Conservation (phyloP, 2,329 filamentous ascomycete species). For the Fonsecaea multimorphosa region DNA sequence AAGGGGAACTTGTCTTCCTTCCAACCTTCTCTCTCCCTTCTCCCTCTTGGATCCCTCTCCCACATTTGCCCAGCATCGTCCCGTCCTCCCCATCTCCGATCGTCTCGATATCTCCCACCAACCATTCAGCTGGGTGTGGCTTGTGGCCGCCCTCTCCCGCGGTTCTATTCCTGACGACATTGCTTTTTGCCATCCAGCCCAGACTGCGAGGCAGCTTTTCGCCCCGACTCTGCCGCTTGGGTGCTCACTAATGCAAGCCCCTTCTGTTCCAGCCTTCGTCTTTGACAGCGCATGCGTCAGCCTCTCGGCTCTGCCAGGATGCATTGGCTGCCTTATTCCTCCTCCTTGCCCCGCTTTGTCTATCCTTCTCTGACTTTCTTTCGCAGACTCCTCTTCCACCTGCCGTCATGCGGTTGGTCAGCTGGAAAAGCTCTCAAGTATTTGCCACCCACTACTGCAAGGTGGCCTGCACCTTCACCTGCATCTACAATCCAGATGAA, state of each 20-base stretch:
- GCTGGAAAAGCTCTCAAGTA: conserved; percentile 1
- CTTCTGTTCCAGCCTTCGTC: conserved; percentile 32
- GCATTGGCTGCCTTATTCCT: conserved; percentile 35
- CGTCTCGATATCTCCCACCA: conserved; percentile 1
- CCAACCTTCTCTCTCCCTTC: background rate
- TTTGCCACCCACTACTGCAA: conserved; percentile 30
- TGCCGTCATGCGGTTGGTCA: conserved; percentile 11
- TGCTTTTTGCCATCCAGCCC: conserved; percentile 9
- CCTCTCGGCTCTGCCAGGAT: conserved; percentile 22
- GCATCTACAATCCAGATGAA: conserved; percentile 18
- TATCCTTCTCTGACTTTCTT: background rate
- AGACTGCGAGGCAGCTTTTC: conserved; percentile 7
- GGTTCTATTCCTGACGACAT: conserved; percentile 33
- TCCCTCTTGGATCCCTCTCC: too few species aligned
- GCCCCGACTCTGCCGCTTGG: conserved; percentile 27
- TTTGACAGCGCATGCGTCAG: conserved; percentile 36
- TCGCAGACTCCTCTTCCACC: conserved; percentile 9
- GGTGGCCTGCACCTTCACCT: conserved; percentile 14
- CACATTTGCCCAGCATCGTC: background rate
- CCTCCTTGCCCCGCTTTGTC: conserved; percentile 19
- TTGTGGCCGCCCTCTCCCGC: conserved; percentile 20
- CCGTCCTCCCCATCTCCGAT: background rate
- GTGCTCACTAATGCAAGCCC: conserved; percentile 31
- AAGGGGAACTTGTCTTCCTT: background rate
- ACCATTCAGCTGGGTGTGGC: conserved; percentile 21